Evolutionary conservation across 768 basidiomycete genomes (phyloP).

Genomic region (Glaciozyma martinii): DNA sequence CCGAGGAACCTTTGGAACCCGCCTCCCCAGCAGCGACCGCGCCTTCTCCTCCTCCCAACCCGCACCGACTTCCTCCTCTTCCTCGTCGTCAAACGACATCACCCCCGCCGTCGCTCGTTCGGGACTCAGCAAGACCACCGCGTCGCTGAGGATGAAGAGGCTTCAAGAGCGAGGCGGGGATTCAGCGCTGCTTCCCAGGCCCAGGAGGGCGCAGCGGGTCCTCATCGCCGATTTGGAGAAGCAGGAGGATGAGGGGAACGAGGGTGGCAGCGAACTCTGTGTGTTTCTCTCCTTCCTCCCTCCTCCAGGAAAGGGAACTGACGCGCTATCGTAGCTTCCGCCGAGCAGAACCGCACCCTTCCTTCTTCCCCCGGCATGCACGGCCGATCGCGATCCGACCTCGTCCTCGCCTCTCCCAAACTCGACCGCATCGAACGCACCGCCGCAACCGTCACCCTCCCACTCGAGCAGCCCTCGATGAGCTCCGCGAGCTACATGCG

Average conservation of each 20-base stretch:
- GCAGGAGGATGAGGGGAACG: too few relatives aligned
- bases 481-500: not conserved
- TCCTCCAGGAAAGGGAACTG: not conserved
- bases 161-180: not conserved
- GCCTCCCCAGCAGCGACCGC: not conserved
- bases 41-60: not conserved
- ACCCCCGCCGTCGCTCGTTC: conserved; percentile 16
- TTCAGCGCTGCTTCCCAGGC: not conserved
- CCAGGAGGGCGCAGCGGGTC: too few relatives aligned
- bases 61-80: not conserved
- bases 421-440: conserved; percentile 8
- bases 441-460: conserved; percentile 17
- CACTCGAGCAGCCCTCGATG: conserved; percentile 1
- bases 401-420: conserved; percentile 21
- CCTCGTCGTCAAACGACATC: not conserved
- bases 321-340: not conserved
- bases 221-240: too few relatives aligned
- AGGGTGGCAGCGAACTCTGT: too few relatives aligned
- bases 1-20: not conserved
- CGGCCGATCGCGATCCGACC: conserved; percentile 24
- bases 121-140: conserved; percentile 5
- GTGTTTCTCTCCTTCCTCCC: not conserved
- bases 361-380: conserved; percentile 16
- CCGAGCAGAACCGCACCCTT: not conserved
- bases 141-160: not conserved